These are phyloP conservation scores for Arachnomyces sp. DNA, from an alignment of 2,329 filamentous ascomycete species.

Conservation along the genomic window DNA sequence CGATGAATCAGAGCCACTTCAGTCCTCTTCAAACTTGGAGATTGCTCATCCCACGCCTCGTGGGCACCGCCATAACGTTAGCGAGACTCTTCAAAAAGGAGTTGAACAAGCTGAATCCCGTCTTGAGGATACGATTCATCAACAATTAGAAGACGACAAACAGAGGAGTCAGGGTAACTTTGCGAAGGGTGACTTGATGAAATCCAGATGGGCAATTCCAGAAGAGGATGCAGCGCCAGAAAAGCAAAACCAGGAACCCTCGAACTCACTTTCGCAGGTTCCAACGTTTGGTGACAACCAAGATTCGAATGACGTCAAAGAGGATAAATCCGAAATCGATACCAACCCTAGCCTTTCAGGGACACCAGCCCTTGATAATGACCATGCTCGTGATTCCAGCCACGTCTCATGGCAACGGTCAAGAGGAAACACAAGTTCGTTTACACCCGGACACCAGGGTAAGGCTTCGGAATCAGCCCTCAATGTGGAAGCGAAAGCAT, in stretches of 20 bases:
- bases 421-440: conserved; percentile 26
- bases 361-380: conserved; percentile 49
- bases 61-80: conserved; percentile 63
- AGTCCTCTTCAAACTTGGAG: conserved; percentile 34
- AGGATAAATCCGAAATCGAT: conserved; percentile 60
- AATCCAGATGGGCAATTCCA: conserved; percentile 32
- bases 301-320: conserved; percentile 21
- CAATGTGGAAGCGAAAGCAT: conserved; percentile 83
- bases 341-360: conserved; percentile 67
- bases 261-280: conserved; percentile 21
- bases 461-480: conserved; percentile 68
- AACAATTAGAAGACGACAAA: conserved; percentile 70
- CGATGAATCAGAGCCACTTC: conserved; percentile 32
- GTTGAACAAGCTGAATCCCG: conserved; percentile 83
- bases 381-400: conserved; percentile 21
- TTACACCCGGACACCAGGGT: conserved; percentile 52
- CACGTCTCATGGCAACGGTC: conserved; percentile 28
- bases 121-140: conserved; percentile 69
- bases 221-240: conserved; percentile 20
- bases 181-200: conserved; percentile 23
- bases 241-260: conserved; percentile 11
- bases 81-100: conserved; percentile 71
- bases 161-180: conserved; percentile 29
- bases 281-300: conserved; percentile 26
- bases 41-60: conserved; percentile 56